Base-by-base conservation (phyloP, 371 early-diverging fungal genomes). In the Mortierella sp. region DNA sequence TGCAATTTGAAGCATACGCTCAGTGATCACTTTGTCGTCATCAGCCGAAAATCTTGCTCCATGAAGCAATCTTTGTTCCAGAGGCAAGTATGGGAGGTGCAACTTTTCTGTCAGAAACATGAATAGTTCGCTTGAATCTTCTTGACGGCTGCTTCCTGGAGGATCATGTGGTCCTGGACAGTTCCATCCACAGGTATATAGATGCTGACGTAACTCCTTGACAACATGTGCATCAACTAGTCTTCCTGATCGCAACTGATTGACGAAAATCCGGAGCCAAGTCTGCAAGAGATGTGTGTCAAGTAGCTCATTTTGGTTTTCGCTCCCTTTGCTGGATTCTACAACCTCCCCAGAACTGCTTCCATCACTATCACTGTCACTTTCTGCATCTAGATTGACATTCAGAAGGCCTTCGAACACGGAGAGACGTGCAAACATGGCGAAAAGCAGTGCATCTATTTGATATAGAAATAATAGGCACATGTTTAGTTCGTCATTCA, bases 1-100 rank as follows among this genome's bases (percentile, higher is more conserved):
- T 6, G 85, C 83, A 2, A 91, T 78, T 60, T 86, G 78, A 9
- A 91, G 69, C 35, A 88, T 75, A 22, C 91, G 85, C 64, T 90
- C 91, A 9, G 90, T 90, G 66, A 87, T 88, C 16, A 91, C 83
- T 57, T 88, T 84, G 64, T 89, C 89, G 58, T 90, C 91, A 70
- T 89, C 88, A 0, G 52, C 83, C 52, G 67, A 88, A 83, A 68
- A 71, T 64, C 77, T 86, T 30, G 87, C 91, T 9, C 88, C 89
- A 78, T 91, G 91, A 65, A 88, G 84, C 65, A 91, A 69, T 30
- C 88, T 84, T 35, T 88, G 84, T 60, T 88, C 88, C 68, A 90
- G 81, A 10, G 91, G 91, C 16, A 91, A 66, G 73, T 86, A 90
- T 0, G 91, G 91, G 24, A 90, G 77, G 39, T 88, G 87, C 63